These are phyloP conservation scores for Solanum stenotomum DNA, from an alignment of 257 asterid genomes.

Conservation along the genomic window DNA sequence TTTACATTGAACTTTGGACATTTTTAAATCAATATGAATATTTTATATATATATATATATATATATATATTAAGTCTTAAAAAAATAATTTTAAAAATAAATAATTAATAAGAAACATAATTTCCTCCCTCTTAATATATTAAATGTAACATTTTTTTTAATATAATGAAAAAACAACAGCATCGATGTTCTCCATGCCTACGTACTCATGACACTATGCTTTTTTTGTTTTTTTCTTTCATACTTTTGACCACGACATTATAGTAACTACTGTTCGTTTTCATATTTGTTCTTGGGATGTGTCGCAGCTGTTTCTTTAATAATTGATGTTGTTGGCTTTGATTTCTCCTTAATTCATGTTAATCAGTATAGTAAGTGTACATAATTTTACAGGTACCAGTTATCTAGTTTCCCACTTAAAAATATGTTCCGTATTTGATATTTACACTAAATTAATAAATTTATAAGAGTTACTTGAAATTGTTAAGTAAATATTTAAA, in stretches of 20 bases:
- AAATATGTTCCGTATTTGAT: too few relatives aligned
- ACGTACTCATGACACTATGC: background rate
- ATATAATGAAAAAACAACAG: background rate
- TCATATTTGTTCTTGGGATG: background rate
- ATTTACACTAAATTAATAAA: too few relatives aligned
- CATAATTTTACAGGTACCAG: background rate
- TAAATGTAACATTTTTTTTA: too few relatives aligned
- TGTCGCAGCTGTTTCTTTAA: background rate
- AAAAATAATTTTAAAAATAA: too few relatives aligned
- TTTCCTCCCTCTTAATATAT: background rate
- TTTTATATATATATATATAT: too few relatives aligned
- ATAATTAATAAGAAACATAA: too few relatives aligned
- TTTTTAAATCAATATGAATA: too few relatives aligned
- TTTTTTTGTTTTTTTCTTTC: background rate
- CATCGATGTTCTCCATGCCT: background rate
- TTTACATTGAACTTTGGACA: too few relatives aligned
- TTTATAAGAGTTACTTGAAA: too few relatives aligned
- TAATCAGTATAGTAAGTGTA: background rate
- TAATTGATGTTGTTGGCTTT: background rate
- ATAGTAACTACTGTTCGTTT: background rate
- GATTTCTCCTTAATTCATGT: background rate
- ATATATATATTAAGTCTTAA: too few relatives aligned
- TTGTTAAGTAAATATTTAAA: too few relatives aligned
- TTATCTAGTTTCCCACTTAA: background rate
- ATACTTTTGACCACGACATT: background rate